These are phyloP conservation scores for Aspergillus pseudoglaucus DNA, from an alignment of 2,329 filamentous ascomycete species.

Conservation along the genomic window DNA sequence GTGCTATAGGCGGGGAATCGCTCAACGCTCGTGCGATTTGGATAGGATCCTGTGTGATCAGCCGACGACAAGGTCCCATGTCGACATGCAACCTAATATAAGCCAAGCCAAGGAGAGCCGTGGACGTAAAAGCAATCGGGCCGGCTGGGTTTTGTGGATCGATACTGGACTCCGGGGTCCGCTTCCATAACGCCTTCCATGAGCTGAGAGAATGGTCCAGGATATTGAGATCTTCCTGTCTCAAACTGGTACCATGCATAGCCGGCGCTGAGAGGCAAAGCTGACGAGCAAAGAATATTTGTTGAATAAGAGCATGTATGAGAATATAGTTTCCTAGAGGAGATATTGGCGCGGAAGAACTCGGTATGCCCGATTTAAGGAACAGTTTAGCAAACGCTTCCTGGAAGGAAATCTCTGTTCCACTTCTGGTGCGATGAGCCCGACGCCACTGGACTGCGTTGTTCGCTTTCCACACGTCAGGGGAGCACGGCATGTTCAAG, in stretches of 20 bases:
- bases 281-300: conserved; percentile 48
- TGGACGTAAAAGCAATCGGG: conserved; percentile 49
- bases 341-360: conserved; percentile 35
- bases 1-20: conserved; percentile 37
- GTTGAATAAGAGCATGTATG: conserved; percentile 49
- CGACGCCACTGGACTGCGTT: conserved; percentile 46
- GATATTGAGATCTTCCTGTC: conserved; percentile 38
- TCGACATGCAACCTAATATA: conserved; percentile 45
- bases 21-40: conserved; percentile 42
- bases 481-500: conserved; percentile 49
- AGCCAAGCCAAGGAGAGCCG: conserved; percentile 41
- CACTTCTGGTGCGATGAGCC: conserved; percentile 28
- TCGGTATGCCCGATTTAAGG: conserved; percentile 29
- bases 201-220: conserved; percentile 43
- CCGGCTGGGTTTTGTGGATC: conserved; percentile 49
- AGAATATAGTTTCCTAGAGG: conserved; percentile 50
- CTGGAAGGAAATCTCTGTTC: conserved; percentile 36
- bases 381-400: conserved; percentile 42
- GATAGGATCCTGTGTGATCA: conserved; percentile 42
- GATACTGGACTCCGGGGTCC: conserved; percentile 47
- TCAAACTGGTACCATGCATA: conserved; percentile 37
- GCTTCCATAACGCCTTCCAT: conserved; percentile 50
- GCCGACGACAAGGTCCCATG: conserved; percentile 40
- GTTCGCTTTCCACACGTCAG: conserved; percentile 50
- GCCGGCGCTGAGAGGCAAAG: conserved; percentile 40